Conservation (phyloP, 768 basidiomycete genomes). For the Mycena filopes region DNA sequence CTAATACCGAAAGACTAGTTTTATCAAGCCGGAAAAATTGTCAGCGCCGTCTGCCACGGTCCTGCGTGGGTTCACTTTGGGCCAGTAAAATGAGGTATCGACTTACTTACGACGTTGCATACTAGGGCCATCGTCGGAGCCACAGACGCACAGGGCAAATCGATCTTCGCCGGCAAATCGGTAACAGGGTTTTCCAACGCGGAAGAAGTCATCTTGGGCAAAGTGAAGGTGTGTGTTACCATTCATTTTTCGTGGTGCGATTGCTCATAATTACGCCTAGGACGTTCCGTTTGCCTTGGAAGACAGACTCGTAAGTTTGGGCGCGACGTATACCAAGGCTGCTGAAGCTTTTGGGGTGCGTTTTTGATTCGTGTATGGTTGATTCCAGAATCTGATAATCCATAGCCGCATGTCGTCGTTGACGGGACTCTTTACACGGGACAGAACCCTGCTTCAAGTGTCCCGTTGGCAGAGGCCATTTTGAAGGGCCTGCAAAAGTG, state of each 20-base stretch:
- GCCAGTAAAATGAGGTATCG: neutral
- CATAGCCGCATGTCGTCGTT: constrained; percentile 53
- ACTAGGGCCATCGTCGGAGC: constrained; percentile 59
- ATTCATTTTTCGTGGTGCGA: constrained; percentile 43
- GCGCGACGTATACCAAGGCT: constrained; percentile 71
- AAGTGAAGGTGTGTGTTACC: constrained; percentile 56
- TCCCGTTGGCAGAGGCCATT: constrained; percentile 64
- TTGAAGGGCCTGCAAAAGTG: too few relatives aligned
- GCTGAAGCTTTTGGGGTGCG: constrained; percentile 38
- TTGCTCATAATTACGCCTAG: too few relatives aligned
- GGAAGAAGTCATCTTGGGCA: constrained; percentile 66
- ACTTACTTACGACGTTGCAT: too few relatives aligned
- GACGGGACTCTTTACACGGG: constrained; percentile 74
- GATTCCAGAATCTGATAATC: too few relatives aligned
- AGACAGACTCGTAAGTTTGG: constrained; percentile 66
- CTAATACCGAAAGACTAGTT: constrained; percentile 53
- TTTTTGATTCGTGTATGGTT: too few relatives aligned
- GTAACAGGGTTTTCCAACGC: constrained; percentile 78
- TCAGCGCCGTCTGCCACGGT: constrained; percentile 84
- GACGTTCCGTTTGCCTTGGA: constrained; percentile 78
- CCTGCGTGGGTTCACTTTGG: constrained; percentile 66
- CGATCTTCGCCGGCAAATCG: constrained; percentile 69
- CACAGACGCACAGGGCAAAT: constrained; percentile 64
- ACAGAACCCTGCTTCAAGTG: constrained; percentile 79
- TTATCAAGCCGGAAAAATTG: constrained; percentile 72